Percentiles rank a stretch among this genome's conserved stretches.
Evolutionary conservation across 805 yeast genomes (phyloP).

Genomic region (Lipomyces sp.): DNA sequence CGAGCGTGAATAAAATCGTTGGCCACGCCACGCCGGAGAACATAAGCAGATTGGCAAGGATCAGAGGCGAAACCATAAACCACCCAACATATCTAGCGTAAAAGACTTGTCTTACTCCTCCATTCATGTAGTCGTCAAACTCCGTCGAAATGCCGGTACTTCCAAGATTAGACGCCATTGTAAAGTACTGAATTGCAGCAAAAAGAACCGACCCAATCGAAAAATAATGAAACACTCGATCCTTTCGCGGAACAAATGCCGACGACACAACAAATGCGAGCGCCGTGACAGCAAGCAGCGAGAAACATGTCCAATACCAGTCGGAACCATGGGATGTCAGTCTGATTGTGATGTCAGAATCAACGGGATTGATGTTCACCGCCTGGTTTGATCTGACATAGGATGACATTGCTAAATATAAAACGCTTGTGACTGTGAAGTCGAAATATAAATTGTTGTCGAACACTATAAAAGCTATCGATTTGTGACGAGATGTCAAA

Average conservation of each 20-base stretch:
- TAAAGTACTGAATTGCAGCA: constrained; percentile 50
- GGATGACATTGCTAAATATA: neutral
- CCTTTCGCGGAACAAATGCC: constrained; percentile 34
- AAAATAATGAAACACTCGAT: constrained; percentile 41
- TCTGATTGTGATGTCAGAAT: constrained; percentile 45
- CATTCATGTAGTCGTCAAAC: constrained; percentile 47
- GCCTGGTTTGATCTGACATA: constrained; percentile 10
- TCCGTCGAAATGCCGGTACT: constrained; percentile 48
- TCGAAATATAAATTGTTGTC: too few species aligned
- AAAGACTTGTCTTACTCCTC: constrained; percentile 49
- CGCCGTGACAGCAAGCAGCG: constrained; percentile 45
- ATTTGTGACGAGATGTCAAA: too few species aligned
- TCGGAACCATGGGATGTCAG: constrained; percentile 59
- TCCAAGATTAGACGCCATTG: constrained; percentile 59
- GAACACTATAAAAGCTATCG: too few species aligned
- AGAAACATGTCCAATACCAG: constrained; percentile 65
- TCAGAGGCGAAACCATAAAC: constrained; percentile 53
- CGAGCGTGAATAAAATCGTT: constrained; percentile 36
- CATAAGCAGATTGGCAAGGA: constrained; percentile 39
- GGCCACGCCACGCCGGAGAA: constrained; percentile 37
- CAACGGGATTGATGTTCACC: constrained; percentile 44
- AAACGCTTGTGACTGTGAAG: too few species aligned
- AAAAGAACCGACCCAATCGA: constrained; percentile 45
- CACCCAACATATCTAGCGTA: constrained; percentile 56
- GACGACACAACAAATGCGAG: constrained; percentile 34